These are phyloP conservation scores for Skeletonema tropicum DNA, from an alignment of 108 stramenopile species.

Conservation along the genomic window DNA sequence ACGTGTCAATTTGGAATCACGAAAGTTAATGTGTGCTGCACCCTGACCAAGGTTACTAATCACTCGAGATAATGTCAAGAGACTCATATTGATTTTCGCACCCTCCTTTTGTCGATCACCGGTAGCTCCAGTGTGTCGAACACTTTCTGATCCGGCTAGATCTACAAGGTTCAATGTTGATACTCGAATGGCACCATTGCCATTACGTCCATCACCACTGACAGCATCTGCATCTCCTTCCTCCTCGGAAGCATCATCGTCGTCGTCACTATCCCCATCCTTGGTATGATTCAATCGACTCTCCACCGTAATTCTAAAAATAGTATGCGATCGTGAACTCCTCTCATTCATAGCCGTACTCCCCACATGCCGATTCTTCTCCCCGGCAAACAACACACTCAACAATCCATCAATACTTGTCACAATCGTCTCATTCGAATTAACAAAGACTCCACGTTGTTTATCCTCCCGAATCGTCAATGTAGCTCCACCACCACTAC, in stretches of 20 bases:
- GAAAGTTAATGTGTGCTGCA: slow-evolving; percentile 74
- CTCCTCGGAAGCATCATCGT: slow-evolving; percentile 16
- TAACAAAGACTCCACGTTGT: slow-evolving; percentile 94
- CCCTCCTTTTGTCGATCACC: slow-evolving; percentile 98
- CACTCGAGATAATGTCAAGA: slow-evolving; percentile 98
- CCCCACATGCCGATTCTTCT: slow-evolving; percentile 88
- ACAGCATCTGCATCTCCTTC: slow-evolving; percentile 26
- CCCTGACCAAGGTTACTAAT: slow-evolving; percentile 94
- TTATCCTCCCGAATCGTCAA: slow-evolving; percentile 93
- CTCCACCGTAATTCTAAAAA: slow-evolving; percentile 95
- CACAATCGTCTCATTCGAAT: slow-evolving; percentile 83
- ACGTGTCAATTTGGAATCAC: slow-evolving; percentile 97
- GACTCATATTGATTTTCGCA: slow-evolving; percentile 97
- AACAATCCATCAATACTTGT: slow-evolving; percentile 81
- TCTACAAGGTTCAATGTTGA: slow-evolving; percentile 91
- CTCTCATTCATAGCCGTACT: slow-evolving; percentile 96
- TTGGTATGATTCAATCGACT: slow-evolving; percentile 60
- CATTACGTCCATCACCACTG: background rate
- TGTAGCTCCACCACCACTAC: slow-evolving; percentile 17
- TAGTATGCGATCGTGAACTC: slow-evolving; percentile 96
- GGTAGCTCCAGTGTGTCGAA: slow-evolving; percentile 91
- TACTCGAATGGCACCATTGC: slow-evolving; percentile 73
- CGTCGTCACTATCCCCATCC: slow-evolving; percentile 26
- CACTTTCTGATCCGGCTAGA: slow-evolving; percentile 92
- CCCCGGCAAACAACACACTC: slow-evolving; percentile 77